These are phyloP conservation scores for Arabidopsis hybrid DNA, from an alignment of 441 rosid species.

Conservation along the genomic window DNA sequence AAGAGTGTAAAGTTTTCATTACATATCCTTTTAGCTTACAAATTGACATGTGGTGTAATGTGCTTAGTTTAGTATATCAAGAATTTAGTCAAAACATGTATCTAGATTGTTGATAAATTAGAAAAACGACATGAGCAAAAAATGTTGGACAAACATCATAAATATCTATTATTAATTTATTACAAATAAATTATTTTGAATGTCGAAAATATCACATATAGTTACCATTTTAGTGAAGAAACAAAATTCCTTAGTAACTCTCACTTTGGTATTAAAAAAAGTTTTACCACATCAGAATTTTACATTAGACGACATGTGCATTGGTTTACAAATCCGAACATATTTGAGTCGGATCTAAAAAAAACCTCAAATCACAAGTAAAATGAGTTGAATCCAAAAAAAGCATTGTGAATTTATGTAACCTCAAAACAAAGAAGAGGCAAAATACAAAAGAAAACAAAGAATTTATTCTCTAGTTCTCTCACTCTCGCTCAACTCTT, in stretches of 20 bases:
- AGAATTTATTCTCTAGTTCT: constrained; percentile 28
- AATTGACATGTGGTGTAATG: neutral
- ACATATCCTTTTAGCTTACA: neutral
- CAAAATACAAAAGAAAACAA: constrained; percentile 40
- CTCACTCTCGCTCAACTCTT: constrained; percentile 29
- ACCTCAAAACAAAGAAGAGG: constrained; percentile 25
- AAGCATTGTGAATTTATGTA: constrained; percentile 9
- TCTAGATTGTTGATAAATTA: neutral
- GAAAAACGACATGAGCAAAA: neutral
- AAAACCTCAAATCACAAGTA: constrained; percentile 20
- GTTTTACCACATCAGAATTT: neutral
- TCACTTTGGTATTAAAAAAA: neutral
- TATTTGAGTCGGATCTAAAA: neutral
- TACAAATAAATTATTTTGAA: neutral
- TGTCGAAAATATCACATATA: neutral
- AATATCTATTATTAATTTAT: neutral
- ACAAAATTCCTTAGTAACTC: neutral
- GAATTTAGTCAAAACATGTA: constrained; percentile 11
- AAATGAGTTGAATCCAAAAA: constrained; percentile 3
- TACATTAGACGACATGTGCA: constrained; percentile 14
- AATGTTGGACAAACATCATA: neutral
- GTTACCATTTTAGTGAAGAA: neutral
- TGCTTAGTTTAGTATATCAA: neutral
- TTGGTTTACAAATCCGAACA: constrained; percentile 3
- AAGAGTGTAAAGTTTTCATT: too few relatives aligned